phyloP scores from a whole-genome alignment of 805 yeast species.

The Yamadazyma endophytica region DNA sequence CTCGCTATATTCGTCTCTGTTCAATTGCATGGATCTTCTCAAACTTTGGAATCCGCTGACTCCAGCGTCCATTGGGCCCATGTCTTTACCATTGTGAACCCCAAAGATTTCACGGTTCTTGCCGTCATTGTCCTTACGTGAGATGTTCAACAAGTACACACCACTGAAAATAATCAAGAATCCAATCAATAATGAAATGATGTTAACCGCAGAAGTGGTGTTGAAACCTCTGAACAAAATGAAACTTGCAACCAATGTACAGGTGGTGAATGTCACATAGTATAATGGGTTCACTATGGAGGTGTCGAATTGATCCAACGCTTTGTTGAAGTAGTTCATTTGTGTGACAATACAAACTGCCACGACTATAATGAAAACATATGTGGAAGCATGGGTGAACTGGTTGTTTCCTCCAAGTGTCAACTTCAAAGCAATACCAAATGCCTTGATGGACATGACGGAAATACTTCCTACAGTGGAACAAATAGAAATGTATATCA shows the following conservation, averaged over 20 bases:
- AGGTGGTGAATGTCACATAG: conserved; percentile 88
- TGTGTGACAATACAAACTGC: conserved; percentile 80
- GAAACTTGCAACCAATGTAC: conserved; percentile 81
- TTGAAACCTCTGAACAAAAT: conserved; percentile 84
- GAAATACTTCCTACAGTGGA: conserved; percentile 87
- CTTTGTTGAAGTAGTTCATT: conserved; percentile 92
- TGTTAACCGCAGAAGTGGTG: conserved; percentile 73
- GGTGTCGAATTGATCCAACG: conserved; percentile 88
- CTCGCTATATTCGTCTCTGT: conserved; percentile 40
- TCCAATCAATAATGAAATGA: conserved; percentile 78
- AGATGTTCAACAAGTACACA: conserved; percentile 74
- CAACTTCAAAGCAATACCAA: conserved; percentile 85
- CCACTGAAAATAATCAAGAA: conserved; percentile 85
- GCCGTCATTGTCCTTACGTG: conserved; percentile 59
- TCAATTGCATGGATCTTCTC: conserved; percentile 69
- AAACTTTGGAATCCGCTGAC: conserved; percentile 68
- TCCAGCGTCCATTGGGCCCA: conserved; percentile 76
- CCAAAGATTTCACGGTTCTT: conserved; percentile 52
- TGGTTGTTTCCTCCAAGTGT: conserved; percentile 84
- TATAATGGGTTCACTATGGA: conserved; percentile 88
- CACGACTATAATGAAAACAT: conserved; percentile 74
- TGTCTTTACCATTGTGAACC: conserved; percentile 49
- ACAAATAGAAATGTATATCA: conserved; percentile 86
- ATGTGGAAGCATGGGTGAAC: conserved; percentile 79
- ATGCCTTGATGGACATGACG: conserved; percentile 89